These are phyloP conservation scores for Irpex rosettiformis DNA, from an alignment of 1,284 basidiomycete genomes.

Conservation along the genomic window DNA sequence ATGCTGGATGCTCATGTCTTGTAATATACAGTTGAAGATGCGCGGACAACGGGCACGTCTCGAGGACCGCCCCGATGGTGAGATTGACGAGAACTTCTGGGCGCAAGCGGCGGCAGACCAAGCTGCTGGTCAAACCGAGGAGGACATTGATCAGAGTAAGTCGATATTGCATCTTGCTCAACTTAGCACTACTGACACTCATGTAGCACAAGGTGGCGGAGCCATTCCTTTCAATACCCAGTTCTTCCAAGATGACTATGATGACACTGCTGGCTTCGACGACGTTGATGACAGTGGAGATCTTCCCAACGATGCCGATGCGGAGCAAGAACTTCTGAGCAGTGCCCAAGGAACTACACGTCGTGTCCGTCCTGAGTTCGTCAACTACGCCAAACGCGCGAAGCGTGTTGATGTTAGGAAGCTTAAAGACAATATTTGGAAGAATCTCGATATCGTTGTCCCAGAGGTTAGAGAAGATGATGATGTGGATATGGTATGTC, in stretches of 20 bases:
- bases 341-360: constrained; percentile 78
- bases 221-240: constrained; percentile 89
- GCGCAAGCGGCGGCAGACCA: constrained; percentile 85
- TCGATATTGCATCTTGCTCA: constrained; percentile 7
- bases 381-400: constrained; percentile 94
- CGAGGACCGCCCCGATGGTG: constrained; percentile 67
- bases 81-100: constrained; percentile 95
- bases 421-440: constrained; percentile 99
- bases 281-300: constrained; percentile 59
- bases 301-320: constrained; percentile 44
- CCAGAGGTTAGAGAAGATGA: constrained; percentile 35
- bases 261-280: constrained; percentile 77
- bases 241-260: constrained; percentile 94
- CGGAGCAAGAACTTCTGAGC: constrained; percentile 84
- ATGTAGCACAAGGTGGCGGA: constrained; percentile 41
- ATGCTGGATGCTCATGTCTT: background rate
- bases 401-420: constrained; percentile 97
- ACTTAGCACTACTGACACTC: background rate
- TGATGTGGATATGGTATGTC: constrained; percentile 56
- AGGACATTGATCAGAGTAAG: constrained; percentile 65
- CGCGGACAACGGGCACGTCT: constrained; percentile 60
- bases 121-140: constrained; percentile 50
- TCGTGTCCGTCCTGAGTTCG: constrained; percentile 82
- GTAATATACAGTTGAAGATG: constrained; percentile 65
- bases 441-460: constrained; percentile 72